A percentile compares a stretch with the other conserved stretches of the same genome.
Evolutionary conservation across 805 yeast species (phyloP).

Genomic region (Komagataella mondaviorum): DNA sequence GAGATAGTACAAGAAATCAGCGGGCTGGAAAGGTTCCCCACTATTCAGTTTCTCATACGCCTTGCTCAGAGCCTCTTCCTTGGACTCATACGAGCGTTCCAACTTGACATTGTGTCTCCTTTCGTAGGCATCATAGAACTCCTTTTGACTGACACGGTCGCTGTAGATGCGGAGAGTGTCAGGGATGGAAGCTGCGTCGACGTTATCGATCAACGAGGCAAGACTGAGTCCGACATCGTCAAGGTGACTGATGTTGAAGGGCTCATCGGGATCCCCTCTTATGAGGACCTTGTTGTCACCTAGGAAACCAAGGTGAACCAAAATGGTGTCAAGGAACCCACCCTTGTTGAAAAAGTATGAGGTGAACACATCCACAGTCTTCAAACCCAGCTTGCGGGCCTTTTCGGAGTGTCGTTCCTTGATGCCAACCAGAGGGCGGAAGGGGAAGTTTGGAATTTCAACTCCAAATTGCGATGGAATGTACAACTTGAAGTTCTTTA

Average conservation of each 20-base stretch:
- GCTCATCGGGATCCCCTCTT: conserved; percentile 25
- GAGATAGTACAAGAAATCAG: conserved; percentile 25
- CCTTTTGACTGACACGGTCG: conserved; percentile 22
- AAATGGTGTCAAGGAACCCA: conserved; percentile 18
- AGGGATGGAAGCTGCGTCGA: conserved; percentile 24
- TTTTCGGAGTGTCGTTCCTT: conserved; percentile 23
- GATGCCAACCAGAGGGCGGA: conserved; percentile 19
- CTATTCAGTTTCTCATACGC: conserved; percentile 15
- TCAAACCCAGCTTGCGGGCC: conserved; percentile 29
- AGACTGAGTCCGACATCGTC: conserved; percentile 30
- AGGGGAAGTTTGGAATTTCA: conserved; percentile 19
- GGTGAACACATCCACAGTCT: conserved; percentile 29
- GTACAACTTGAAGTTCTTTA: conserved; percentile 30
- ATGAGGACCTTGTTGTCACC: conserved; percentile 19
- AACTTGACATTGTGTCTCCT: conserved; percentile 20
- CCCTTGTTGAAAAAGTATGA: conserved; percentile 24
- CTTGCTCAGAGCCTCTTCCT: conserved; percentile 18
- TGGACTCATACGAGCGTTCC: conserved; percentile 16
- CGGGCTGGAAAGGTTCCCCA: conserved; percentile 15
- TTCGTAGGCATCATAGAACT: conserved; percentile 26
- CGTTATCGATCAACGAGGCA: conserved; percentile 24
- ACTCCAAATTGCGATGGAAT: conserved; percentile 52
- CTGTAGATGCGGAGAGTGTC: conserved; percentile 29
- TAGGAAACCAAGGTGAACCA: conserved; percentile 25
- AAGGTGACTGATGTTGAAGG: conserved; percentile 21